Evolutionary conservation across 352 stramenopile species (phyloP), one percentile per base, ranked within the genome.

Genomic region (Globisporangium parvum): DNA sequence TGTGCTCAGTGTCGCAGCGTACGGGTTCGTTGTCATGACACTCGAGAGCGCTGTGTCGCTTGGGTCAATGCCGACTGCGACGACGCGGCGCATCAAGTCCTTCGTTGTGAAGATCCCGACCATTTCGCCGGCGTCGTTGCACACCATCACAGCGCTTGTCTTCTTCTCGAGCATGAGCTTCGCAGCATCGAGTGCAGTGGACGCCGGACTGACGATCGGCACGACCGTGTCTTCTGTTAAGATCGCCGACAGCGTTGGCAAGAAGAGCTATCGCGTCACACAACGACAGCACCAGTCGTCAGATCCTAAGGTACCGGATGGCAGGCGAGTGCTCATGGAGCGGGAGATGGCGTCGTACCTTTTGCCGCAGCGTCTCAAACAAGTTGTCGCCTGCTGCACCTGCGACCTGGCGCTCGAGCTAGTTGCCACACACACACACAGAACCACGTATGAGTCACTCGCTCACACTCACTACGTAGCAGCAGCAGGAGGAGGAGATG

Each of bases 71-170:
- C 93, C 88, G 47, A 93, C 79, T 0, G 93, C 87, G 31, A 99
- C 80, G 18, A 98, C 96, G 48, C 96, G 81, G 26, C 83, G 94
- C 92, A 99, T 97, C 67, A 99, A 79, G 70, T 99, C 96, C 64
- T 99, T 99, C 26, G 97, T 95, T 17, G 95, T 98, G 60, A 99
- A 97, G 63, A 99, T 98, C 21, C 96, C 96, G 14, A 98, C 78
- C 52, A 98, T 88, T 26, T 85, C 66, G 17, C 69, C 68, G 24
- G 79, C 68, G 53, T 91, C 78, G 48, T 96, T 77, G 37, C 97
- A 92, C 44, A 98, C 89, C 47, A 98, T 83, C 40, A 98, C 87
- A 20, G 85, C 85, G 28, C 76, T 91, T 8, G 73, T 91, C 39
- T 86, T 90, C 52, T 85, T 85, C 48, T 81, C 74, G 4, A 93